These are phyloP conservation scores for Globisporangium recalcitrans DNA, from an alignment of 352 stramenopile genomes.

Conservation along the genomic window DNA sequence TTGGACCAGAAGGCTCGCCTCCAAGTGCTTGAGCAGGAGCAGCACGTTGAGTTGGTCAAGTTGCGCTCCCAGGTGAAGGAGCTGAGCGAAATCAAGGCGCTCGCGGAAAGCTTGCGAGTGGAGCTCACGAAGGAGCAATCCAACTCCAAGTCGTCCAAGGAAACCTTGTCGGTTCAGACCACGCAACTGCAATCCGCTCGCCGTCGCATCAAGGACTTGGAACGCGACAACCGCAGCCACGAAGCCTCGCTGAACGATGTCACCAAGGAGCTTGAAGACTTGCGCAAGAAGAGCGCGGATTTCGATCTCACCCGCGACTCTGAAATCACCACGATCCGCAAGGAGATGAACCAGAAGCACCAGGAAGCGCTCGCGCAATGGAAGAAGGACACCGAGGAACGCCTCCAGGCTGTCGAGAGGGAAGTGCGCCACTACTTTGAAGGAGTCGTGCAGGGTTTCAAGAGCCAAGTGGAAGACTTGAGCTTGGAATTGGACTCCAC, in stretches of 20 bases:
- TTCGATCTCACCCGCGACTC: slow-evolving; percentile 65
- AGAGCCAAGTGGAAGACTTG: slow-evolving; percentile 63
- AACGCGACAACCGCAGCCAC: slow-evolving; percentile 56
- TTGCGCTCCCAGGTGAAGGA: slow-evolving; percentile 68
- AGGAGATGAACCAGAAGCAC: slow-evolving; percentile 76
- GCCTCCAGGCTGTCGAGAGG: slow-evolving; percentile 58
- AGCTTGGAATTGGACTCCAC: slow-evolving; percentile 55
- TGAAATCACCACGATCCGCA: slow-evolving; percentile 65
- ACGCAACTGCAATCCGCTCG: slow-evolving; percentile 60
- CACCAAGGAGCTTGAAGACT: slow-evolving; percentile 60
- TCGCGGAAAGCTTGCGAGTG: slow-evolving; percentile 42
- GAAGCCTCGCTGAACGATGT: slow-evolving; percentile 44
- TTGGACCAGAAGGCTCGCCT: slow-evolving; percentile 67
- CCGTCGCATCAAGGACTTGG: slow-evolving; percentile 64
- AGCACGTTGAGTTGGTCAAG: slow-evolving; percentile 72
- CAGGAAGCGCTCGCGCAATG: slow-evolving; percentile 63
- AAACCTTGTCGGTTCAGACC: slow-evolving; percentile 62
- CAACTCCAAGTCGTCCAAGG: slow-evolving; percentile 68
- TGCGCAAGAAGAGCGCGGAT: slow-evolving; percentile 67
- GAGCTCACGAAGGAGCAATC: slow-evolving; percentile 56
- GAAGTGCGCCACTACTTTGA: slow-evolving; percentile 75
- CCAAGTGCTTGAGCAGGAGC: slow-evolving; percentile 75
- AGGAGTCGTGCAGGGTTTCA: slow-evolving; percentile 40
- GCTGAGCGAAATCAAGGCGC: slow-evolving; percentile 49
- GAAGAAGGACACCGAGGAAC: slow-evolving; percentile 79